These are phyloP conservation scores for Vitis hybrid DNA, from an alignment of 177 flowering plant genomes.

Conservation along the genomic window DNA sequence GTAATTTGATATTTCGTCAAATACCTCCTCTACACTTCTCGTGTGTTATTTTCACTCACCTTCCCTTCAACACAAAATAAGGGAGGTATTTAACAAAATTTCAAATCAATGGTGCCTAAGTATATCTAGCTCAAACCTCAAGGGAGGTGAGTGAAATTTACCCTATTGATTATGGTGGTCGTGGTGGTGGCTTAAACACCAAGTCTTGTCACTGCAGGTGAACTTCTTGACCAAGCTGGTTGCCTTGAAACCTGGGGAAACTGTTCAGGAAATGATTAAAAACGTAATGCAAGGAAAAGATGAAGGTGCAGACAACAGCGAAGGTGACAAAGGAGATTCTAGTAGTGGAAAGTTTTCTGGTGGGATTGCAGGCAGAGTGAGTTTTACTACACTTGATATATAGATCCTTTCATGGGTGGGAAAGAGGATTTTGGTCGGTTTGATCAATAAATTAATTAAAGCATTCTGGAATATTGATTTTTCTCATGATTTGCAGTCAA, in stretches of 20 bases:
- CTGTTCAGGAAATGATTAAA: slow-evolving; percentile 73
- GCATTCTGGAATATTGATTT: slow-evolving; percentile 10
- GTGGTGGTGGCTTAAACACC: not conserved
- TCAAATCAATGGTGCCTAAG: no score
- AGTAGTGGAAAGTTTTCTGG: slow-evolving; percentile 18
- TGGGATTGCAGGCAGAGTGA: slow-evolving; percentile 73
- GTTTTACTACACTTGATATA: slow-evolving; percentile 13
- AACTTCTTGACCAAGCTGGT: slow-evolving; percentile 90
- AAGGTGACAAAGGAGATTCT: slow-evolving; percentile 31
- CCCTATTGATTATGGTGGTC: not conserved
- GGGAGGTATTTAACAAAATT: no score
- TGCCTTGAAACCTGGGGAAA: slow-evolving; percentile 81
- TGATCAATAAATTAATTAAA: not conserved
- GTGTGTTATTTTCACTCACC: no score
- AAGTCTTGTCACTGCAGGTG: slow-evolving; percentile 49
- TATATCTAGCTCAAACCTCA: no score
- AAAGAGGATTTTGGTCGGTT: not conserved
- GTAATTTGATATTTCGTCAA: no score
- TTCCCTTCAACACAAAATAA: no score
- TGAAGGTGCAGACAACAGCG: slow-evolving; percentile 77
- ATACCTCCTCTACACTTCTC: no score
- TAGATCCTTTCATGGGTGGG: not conserved
- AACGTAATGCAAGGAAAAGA: slow-evolving; percentile 93
- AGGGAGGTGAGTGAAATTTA: no score
- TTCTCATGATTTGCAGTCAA: slow-evolving; percentile 47